Evolutionary conservation across 2,329 filamentous ascomycete genomes (phyloP).

Genomic region (Tolypocladium tundrense): DNA sequence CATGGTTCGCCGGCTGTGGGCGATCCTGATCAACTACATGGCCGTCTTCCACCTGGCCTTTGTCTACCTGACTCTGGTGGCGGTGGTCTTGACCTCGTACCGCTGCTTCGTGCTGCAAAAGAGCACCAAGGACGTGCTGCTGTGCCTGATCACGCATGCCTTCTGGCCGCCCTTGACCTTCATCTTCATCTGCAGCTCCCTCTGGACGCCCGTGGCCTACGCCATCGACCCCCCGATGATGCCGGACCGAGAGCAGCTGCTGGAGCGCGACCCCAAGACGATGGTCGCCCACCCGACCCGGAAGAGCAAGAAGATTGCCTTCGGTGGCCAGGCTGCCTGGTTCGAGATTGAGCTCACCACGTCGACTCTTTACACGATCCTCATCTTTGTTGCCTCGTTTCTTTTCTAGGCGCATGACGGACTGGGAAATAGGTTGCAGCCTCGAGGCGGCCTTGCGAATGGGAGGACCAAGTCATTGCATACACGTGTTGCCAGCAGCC

Average conservation of each 20-base stretch:
- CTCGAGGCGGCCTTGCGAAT: not conserved
- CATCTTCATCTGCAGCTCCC: constrained; percentile 40
- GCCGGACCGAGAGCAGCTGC: constrained; percentile 46
- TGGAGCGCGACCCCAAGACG: constrained; percentile 44
- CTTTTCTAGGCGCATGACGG: constrained; percentile 9
- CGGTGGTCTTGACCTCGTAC: constrained; percentile 38
- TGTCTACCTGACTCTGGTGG: constrained; percentile 41
- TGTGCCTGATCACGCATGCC: constrained; percentile 47
- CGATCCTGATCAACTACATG: constrained; percentile 45
- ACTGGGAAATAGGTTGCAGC: not conserved
- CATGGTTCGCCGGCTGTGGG: constrained; percentile 42
- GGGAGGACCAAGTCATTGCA: not conserved
- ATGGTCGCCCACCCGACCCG: constrained; percentile 40
- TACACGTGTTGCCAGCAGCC: not conserved
- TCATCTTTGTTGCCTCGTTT: constrained; percentile 36
- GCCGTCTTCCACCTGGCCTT: constrained; percentile 44
- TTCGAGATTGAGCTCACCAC: constrained; percentile 45
- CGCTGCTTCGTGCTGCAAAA: constrained; percentile 33
- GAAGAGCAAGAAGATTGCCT: constrained; percentile 43
- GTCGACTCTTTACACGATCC: constrained; percentile 37
- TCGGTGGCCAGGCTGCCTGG: constrained; percentile 41
- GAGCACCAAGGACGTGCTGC: constrained; percentile 28
- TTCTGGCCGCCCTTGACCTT: constrained; percentile 53
- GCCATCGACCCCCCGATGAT: constrained; percentile 49
- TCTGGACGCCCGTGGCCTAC: constrained; percentile 51